These are phyloP conservation scores for Syzygium grande DNA, from an alignment of 345 rosid genomes.

Conservation along the genomic window DNA sequence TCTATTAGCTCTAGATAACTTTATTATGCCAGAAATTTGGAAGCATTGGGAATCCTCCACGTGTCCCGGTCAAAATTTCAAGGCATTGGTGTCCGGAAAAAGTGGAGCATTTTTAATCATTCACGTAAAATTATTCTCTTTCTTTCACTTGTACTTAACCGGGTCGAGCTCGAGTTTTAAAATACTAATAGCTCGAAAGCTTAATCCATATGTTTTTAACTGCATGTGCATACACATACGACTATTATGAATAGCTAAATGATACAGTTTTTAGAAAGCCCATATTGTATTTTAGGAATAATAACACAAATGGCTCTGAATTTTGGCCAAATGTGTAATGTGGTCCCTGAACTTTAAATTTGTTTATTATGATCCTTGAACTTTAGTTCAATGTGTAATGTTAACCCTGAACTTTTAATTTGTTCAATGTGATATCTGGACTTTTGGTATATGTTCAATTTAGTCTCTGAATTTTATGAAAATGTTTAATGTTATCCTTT, in stretches of 20 bases:
- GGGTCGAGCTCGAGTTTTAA: not conserved
- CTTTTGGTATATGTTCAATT: too few relatives aligned
- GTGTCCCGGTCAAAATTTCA: not conserved
- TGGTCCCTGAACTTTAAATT: too few relatives aligned
- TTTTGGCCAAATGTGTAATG: too few relatives aligned
- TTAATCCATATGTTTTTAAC: not conserved
- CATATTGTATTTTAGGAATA: not conserved
- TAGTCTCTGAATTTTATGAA: too few relatives aligned
- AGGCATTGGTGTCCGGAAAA: not conserved
- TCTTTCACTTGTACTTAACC: not conserved
- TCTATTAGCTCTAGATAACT: not conserved
- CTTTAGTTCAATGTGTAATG: too few relatives aligned
- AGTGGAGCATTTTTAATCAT: not conserved
- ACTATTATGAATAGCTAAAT: not conserved
- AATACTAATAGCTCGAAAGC: not conserved
- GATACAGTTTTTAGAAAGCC: not conserved
- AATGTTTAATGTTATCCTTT: too few relatives aligned
- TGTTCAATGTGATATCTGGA: too few relatives aligned
- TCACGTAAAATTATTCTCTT: not conserved
- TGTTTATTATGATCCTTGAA: too few relatives aligned
- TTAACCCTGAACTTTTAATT: too few relatives aligned
- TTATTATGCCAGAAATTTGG: not conserved
- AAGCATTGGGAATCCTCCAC: not conserved
- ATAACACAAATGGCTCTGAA: too few relatives aligned
- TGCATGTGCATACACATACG: not conserved